Base-by-base conservation (phyloP, 2,329 filamentous ascomycete genomes). In the Sodiomyces alkalinus region DNA sequence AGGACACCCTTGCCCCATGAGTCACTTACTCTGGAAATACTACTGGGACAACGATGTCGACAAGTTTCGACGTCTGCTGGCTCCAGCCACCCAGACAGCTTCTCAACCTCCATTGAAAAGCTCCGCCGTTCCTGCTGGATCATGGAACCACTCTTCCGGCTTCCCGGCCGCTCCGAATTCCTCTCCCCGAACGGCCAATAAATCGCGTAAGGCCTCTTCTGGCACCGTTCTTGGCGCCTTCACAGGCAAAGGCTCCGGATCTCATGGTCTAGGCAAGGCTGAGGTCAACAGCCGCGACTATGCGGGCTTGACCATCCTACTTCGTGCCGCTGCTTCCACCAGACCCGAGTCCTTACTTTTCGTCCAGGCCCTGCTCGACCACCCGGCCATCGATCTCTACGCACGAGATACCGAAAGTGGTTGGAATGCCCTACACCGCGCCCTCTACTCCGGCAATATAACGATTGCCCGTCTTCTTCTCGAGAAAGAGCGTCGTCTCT, bases 1-100 rank as follows among this genome's bases (percentile, higher is more conserved):
- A 37, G 14, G 9, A 12, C 20, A 5, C 45, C 41, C 43, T 54
- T 51, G 60, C 74, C n/a, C 73, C 74, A 90, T 96, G 87, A 96
- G 82, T 77, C 79, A 85, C 64, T 72, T 80, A 71, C 74, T 98
- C 55, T 94, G 87, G 87, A 86, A 85, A 69, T 82, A 73, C 54
- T 96, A 87, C 55, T 79, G 92, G 65, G 80, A 94, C 74, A 81
- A 94, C 69, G 85, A 98, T 74, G 80, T 93, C 74, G 86, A 92
- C 53, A 74, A 64, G 51, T 96, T 98, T 69, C 79, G 80, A 61
- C 79, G 78, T 62, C 71, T 92, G 50, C 69, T 98, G 68, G 76
- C 76, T 48, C 73, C 72, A 53, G 66, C 77, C 56, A 48, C 62
- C 37, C 68, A 70, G 42, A 47, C 58, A 33, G 49, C 60, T 9